Base-by-base conservation (phyloP, 2,329 filamentous ascomycete genomes). In the Fusarium sp. region DNA sequence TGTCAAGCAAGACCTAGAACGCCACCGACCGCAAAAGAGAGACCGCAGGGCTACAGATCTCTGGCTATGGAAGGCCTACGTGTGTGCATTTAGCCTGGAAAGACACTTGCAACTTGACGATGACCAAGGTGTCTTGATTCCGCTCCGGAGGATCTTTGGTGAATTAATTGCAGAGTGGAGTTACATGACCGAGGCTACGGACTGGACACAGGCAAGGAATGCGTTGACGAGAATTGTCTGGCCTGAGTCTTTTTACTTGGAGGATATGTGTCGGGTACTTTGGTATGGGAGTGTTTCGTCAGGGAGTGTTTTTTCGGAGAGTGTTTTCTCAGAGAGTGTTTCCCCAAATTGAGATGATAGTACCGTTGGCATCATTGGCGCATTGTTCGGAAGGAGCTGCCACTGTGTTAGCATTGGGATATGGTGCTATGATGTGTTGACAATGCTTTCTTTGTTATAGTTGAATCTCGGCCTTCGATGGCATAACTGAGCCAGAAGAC, bases 31-130 rank as follows among this genome's bases (percentile, higher is more conserved):
- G 1, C 64, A 52, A 9, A 18, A 58, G 11, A 37, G 16, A 7
- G 32, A 56, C 2, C 30, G 20, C 1, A 11, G 23, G 0, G 25
- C 50, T 1, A 57, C 57, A 0, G 41, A 74, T 14, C 52, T 76
- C 11, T 76, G 76, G 75, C 52, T 76, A 2, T 78, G 76, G 76
- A 74, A 75, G 30, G 75, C 67, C 2, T 78, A 77, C n/a, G 6
- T 70, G 2, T 72, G 72, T 2, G 68, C 67, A 0, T 71, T 78
- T 14, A 77, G 74, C 13, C 41, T 78, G 9, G 67, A 60, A 7
- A 69, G 58, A 16, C 37, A 67, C 3, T 14, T 20, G 10, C 3
- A 16, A 8, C 20, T 52, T 6, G 27, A 7, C 1, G 41, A 35
- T 20, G 1, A 37, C 4, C 20, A 54, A 27, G 50, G 25, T 3